Conservation (phyloP, 2,329 filamentous ascomycete genomes). For the Fusarium nurragi region DNA sequence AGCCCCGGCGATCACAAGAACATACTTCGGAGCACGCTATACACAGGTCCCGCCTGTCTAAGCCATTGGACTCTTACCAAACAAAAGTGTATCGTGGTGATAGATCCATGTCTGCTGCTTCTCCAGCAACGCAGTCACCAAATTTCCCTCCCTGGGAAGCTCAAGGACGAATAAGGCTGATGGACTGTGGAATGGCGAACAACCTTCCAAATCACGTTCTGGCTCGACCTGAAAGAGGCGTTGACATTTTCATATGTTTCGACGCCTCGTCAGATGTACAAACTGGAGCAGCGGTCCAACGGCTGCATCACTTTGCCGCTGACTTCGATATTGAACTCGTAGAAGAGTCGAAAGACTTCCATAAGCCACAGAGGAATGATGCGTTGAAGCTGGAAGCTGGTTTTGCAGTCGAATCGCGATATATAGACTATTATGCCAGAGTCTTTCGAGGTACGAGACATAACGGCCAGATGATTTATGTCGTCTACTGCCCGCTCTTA, state of each 20-base stretch:
- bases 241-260: conserved; percentile 33
- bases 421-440: conserved; percentile 16
- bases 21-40: background rate
- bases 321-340: conserved; percentile 27
- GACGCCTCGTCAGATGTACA: conserved; percentile 38
- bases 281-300: conserved; percentile 22
- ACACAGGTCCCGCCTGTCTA: background rate
- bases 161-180: conserved; percentile 29
- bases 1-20: background rate
- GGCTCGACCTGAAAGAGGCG: conserved; percentile 18
- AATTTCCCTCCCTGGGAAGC: conserved; percentile 24
- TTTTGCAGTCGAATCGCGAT: background rate
- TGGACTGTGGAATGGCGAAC: conserved; percentile 41
- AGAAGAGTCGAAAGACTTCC: conserved; percentile 1
- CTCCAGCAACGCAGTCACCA: fast-evolving
- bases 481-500: conserved; percentile 35
- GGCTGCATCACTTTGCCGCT: conserved; percentile 34
- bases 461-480: conserved; percentile 17
- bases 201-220: conserved; percentile 38
- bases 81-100: fast-evolving
- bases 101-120: fast-evolving
- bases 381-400: fast-evolving
- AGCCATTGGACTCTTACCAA: fast-evolving
- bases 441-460: conserved; percentile 26
- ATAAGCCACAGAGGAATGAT: fast-evolving